Evolutionary conservation across 2,329 filamentous ascomycete genomes (phyloP), one percentile per base, ranked within the genome.

Genomic region (Boeremia lycopersici): DNA sequence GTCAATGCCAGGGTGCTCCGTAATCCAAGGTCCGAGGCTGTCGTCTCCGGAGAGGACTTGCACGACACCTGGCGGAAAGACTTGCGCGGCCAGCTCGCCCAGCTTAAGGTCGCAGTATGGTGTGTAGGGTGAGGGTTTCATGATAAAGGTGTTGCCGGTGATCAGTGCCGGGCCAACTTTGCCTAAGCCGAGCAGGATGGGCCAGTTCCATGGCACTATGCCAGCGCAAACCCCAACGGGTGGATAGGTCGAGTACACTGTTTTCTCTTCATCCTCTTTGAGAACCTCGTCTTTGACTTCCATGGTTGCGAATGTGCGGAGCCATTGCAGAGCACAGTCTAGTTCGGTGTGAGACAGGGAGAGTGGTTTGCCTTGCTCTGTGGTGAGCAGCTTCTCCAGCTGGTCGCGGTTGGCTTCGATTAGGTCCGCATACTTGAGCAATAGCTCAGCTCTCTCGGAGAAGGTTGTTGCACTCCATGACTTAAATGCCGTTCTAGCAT

Each of bases 21-120:
- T 86, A 19, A 88, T 69, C 78, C 78, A 79, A 0, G 84, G 84
- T 1, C 86, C 85, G 2, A 88, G 79, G 38, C 77, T 75, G 60
- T 87, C 84, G 35, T 83, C 83, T 4, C 86, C 86, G 39, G 81
- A 82, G 2, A 89, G 70, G 0, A 78, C 81, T 59, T 87, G 84
- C 0, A 88, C 69, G 4, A 89, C 84, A 26, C 86, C 86, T 0
- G 83, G 81, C 0, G 84, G 84, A 70, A 87, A 85, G 69, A 86
- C 77, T 11, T 78, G 68, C 48, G 81, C 78, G 0, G 78, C 83
- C 1, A 88, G 67, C 67, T 88, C 84, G 6, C 79, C 81, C 5
- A 86, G 64, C 69, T 88, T 88, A 25, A 89, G 75, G 9, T 77
- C 76, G 6, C 78, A 79, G 65, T 86, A 86, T 0, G 83, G 84